These are phyloP conservation scores for Nannochloropsis salina DNA, from an alignment of 108 stramenopile species.

Conservation along the genomic window DNA sequence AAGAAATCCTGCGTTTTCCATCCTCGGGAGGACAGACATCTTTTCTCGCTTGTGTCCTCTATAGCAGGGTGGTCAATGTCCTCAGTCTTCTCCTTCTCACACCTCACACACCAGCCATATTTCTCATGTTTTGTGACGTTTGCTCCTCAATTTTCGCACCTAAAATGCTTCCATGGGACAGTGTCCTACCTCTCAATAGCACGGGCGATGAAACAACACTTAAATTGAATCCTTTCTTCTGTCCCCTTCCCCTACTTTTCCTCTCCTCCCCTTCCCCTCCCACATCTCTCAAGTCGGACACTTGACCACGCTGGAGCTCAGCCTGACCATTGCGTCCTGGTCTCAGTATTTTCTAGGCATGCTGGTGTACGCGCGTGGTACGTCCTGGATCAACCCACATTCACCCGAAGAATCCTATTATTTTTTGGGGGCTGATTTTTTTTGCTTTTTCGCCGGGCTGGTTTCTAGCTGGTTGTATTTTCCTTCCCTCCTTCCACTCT, in stretches of 20 bases:
- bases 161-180: too few species aligned
- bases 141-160: neutral
- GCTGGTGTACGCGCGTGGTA: neutral
- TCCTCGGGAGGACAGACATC: too few species aligned
- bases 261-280: neutral
- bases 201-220: too few species aligned
- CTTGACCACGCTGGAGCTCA: neutral
- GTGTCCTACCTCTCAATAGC: too few species aligned
- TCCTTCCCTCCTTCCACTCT: neutral
- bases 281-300: neutral
- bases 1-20: too few species aligned
- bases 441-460: too few species aligned
- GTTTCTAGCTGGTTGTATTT: neutral
- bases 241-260: neutral
- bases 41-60: too few species aligned
- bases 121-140: neutral
- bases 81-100: too few species aligned
- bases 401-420: too few species aligned
- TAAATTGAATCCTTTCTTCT: neutral
- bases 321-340: neutral
- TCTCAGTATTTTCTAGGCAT: conserved; percentile 5
- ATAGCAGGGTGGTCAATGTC: too few species aligned
- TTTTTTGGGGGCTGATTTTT: too few species aligned
- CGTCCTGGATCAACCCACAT: neutral
- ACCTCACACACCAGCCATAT: neutral